phyloP scores from a whole-genome alignment of 805 yeast genomes.

The Spathaspora girioi region DNA sequence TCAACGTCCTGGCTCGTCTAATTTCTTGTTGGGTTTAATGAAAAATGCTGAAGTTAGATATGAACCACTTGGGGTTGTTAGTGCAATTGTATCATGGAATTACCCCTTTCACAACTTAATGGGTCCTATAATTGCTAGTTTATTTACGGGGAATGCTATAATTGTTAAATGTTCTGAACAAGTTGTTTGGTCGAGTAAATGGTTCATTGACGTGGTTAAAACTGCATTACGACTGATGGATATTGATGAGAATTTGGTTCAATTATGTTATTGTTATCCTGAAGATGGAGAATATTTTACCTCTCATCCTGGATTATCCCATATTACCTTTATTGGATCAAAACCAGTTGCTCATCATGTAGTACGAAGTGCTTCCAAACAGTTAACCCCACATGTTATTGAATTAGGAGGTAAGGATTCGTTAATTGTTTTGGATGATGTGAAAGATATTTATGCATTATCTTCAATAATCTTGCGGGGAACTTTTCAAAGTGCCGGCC shows the following conservation, averaged over 20 bases:
- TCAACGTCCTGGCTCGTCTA: constrained; percentile 82
- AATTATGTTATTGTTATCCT: constrained; percentile 85
- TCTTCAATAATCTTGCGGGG: constrained; percentile 86
- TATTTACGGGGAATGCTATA: constrained; percentile 89
- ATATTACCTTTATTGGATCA: constrained; percentile 95
- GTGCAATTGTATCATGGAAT: constrained; percentile 95
- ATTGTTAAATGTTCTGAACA: constrained; percentile 94
- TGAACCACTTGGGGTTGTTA: constrained; percentile 85
- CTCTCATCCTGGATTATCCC: constrained; percentile 75
- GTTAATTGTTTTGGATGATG: constrained; percentile 80
- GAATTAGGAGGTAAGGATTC: constrained; percentile 98
- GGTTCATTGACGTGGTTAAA: constrained; percentile 69
- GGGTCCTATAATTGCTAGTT: constrained; percentile 87
- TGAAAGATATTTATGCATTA: constrained; percentile 50
- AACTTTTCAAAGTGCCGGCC: constrained; percentile 95
- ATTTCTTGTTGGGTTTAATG: constrained; percentile 72
- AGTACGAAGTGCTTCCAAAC: constrained; percentile 73
- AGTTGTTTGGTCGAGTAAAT: constrained; percentile 90
- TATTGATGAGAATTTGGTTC: constrained; percentile 78
- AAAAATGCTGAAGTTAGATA: constrained; percentile 92
- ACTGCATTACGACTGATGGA: constrained; percentile 71
- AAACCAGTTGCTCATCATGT: constrained; percentile 90
- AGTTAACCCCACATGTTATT: constrained; percentile 91
- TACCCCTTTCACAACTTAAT: constrained; percentile 92
- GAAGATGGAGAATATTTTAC: constrained; percentile 84